Evolutionary conservation across 768 basidiomycete genomes (phyloP).

Genomic region (Exidia glandulosa): DNA sequence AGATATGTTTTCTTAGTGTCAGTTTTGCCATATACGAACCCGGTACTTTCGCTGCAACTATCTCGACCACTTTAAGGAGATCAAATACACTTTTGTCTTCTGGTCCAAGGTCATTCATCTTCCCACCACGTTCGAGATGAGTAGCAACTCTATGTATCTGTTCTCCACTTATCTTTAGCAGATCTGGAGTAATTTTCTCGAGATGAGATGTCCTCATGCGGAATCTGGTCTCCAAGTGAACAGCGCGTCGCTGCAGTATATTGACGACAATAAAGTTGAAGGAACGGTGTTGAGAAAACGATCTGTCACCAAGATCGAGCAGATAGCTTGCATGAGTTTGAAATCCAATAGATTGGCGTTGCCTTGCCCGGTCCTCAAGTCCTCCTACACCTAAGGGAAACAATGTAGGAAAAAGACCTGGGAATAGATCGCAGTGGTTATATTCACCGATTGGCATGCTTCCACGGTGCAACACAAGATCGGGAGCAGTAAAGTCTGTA

Average conservation of each 20-base stretch:
- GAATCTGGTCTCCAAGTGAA: slow-evolving; percentile 16
- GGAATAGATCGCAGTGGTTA: slow-evolving; percentile 20
- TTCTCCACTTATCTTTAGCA: slow-evolving; percentile 2
- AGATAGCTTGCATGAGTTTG: slow-evolving; percentile 15
- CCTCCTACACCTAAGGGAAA: slow-evolving; percentile 23
- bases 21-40: slow-evolving; percentile 22
- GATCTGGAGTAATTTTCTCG: slow-evolving; percentile 5
- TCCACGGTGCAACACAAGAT: slow-evolving; percentile 15
- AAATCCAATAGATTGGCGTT: slow-evolving; percentile 8
- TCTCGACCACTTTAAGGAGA: slow-evolving; percentile 18
- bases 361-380: slow-evolving; percentile 12
- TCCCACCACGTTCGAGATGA: slow-evolving; percentile 6
- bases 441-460: slow-evolving; percentile 18
- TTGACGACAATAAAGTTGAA: slow-evolving; percentile 20
- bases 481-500: slow-evolving; percentile 4
- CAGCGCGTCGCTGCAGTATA: slow-evolving; percentile 14
- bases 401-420: slow-evolving; percentile 20
- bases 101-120: neutral
- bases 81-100: slow-evolving; percentile 13
- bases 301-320: slow-evolving; percentile 10
- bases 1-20: slow-evolving; percentile 13
- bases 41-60: slow-evolving; percentile 19
- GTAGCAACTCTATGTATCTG: slow-evolving; percentile 1
- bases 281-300: slow-evolving; percentile 14
- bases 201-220: slow-evolving; percentile 10